These are phyloP conservation scores for Saccharata proteae DNA, from an alignment of 2,329 filamentous ascomycete species.

Conservation along the genomic window DNA sequence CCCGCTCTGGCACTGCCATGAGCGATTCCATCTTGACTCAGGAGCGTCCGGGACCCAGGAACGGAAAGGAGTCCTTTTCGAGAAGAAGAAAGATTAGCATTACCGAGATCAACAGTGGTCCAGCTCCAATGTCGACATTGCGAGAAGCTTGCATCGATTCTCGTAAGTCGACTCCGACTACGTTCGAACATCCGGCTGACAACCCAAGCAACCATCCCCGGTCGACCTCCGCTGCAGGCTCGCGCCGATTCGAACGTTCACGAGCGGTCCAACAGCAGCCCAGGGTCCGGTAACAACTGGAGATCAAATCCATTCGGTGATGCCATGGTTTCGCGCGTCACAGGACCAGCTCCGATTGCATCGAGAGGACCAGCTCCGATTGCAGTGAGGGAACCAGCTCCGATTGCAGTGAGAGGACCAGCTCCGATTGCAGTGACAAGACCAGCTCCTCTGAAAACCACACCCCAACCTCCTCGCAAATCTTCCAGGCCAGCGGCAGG, in stretches of 20 bases:
- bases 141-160: slow-evolving; percentile 27
- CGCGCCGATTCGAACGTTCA: slow-evolving; percentile 23
- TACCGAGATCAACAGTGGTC: slow-evolving; percentile 22
- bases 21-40: slow-evolving; percentile 25
- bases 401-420: slow-evolving; percentile 26
- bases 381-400: no score
- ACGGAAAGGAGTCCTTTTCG: slow-evolving; percentile 22
- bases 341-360: slow-evolving; percentile 19
- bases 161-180: slow-evolving; percentile 19
- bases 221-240: slow-evolving; percentile 25
- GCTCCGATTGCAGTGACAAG: slow-evolving; percentile 14
- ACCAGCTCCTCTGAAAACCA: slow-evolving; percentile 3
- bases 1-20: slow-evolving; percentile 26
- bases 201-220: slow-evolving; percentile 26
- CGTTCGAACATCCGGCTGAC: slow-evolving; percentile 11
- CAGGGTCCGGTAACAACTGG: slow-evolving; percentile 21
- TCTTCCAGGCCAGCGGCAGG: slow-evolving; percentile 1
- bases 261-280: slow-evolving; percentile 27
- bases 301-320: slow-evolving; percentile 26
- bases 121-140: slow-evolving; percentile 24
- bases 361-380: slow-evolving; percentile 18
- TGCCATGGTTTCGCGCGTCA: slow-evolving; percentile 27
- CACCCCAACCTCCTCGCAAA: slow-evolving; percentile 2
- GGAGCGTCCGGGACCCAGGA: slow-evolving; percentile 24
- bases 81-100: slow-evolving; percentile 29